Conservation (phyloP, 2,329 filamentous ascomycete genomes). For the Hymenoscyphus albidus region DNA sequence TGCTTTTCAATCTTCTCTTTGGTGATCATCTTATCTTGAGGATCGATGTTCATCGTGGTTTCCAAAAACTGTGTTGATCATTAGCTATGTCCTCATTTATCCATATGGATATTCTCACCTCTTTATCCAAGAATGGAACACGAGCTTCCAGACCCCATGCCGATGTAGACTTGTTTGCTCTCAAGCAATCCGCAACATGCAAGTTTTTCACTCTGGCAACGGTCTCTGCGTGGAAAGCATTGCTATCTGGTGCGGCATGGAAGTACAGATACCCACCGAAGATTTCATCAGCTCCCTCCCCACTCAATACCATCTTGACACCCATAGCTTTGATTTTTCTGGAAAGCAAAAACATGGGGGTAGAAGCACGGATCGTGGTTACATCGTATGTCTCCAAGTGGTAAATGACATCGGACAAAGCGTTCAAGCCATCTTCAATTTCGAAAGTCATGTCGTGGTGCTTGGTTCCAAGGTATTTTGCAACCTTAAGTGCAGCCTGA, state of each 20-base stretch:
- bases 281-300: constrained; percentile 96
- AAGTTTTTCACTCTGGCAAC: constrained; percentile 94
- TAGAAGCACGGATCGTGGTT: constrained; percentile 96
- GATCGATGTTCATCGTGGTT: constrained; percentile 88
- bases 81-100: constrained; percentile 8
- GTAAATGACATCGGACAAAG: constrained; percentile 94
- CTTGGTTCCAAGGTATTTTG: constrained; percentile 94
- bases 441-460: constrained; percentile 99
- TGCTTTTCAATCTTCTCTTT: constrained; percentile 78
- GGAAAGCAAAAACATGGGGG: constrained; percentile 95
- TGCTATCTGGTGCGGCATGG: constrained; percentile 86
- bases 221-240: constrained; percentile 93
- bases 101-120: constrained; percentile 44
- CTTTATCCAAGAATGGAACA: constrained; percentile 96
- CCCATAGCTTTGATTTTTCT: constrained; percentile 99
- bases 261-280: constrained; percentile 99
- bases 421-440: constrained; percentile 93
- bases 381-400: constrained; percentile 98
- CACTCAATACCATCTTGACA: constrained; percentile 98
- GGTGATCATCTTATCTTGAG: constrained; percentile 92
- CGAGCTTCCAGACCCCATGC: constrained; percentile 98
- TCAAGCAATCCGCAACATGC: constrained; percentile 91
- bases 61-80: constrained; percentile 69
- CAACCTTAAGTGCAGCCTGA: constrained; percentile 85
- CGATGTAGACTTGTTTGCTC: constrained; percentile 98